phyloP scores from a whole-genome alignment of 495 filamentous ascomycete genomes.

The Penicillium steckii region DNA sequence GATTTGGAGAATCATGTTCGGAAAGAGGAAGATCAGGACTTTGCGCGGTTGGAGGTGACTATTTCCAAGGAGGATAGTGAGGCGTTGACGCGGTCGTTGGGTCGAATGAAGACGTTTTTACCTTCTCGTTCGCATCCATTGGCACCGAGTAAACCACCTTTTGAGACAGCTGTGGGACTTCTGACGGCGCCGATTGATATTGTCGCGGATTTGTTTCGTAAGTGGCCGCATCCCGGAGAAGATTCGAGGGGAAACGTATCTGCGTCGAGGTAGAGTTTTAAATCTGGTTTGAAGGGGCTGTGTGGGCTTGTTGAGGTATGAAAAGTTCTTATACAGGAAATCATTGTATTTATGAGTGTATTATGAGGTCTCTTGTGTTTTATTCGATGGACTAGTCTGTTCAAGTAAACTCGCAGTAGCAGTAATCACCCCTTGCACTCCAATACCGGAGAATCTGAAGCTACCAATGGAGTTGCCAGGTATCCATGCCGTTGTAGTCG shows the following conservation, averaged over 20 bases:
- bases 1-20: slow-evolving; percentile 53
- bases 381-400: too few relatives aligned
- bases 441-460: slow-evolving; percentile 11
- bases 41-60: slow-evolving; percentile 50
- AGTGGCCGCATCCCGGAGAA: slow-evolving; percentile 23
- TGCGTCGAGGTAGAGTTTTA: neutral
- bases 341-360: neutral
- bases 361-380: neutral
- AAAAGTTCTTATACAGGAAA: neutral
- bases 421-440: slow-evolving; percentile 15
- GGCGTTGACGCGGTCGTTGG: slow-evolving; percentile 48
- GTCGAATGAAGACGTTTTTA: slow-evolving; percentile 57
- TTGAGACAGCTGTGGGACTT: slow-evolving; percentile 25
- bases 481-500: slow-evolving; percentile 18
- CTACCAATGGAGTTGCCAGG: slow-evolving; percentile 7
- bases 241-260: neutral
- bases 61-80: slow-evolving; percentile 39
- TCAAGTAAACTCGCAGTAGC: too few relatives aligned
- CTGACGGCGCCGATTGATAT: slow-evolving; percentile 28
- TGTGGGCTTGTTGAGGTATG: too few relatives aligned
- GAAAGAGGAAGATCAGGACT: slow-evolving; percentile 56
- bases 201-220: slow-evolving; percentile 29
- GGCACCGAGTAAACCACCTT: slow-evolving; percentile 24
- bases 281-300: too few relatives aligned
- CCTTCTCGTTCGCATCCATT: slow-evolving; percentile 55